phyloP scores from a whole-genome alignment of 805 yeast species.

The Cyberlindnera veronae region DNA sequence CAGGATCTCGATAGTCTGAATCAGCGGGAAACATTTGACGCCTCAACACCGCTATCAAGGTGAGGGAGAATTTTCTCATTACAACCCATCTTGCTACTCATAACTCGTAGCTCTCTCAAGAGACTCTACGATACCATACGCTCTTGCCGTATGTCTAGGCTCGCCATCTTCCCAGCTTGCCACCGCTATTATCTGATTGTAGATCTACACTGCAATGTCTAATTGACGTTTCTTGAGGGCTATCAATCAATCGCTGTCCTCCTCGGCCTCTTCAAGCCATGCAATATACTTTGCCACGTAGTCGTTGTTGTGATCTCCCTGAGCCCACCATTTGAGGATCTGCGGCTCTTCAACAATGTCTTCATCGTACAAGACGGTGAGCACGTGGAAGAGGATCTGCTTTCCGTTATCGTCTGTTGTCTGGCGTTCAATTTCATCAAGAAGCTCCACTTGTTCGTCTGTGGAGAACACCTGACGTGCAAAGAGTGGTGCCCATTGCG shows the following conservation, averaged over 20 bases:
- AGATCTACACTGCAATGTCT: too few relatives aligned
- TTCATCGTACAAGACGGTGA: constrained; percentile 67
- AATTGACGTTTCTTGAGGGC: too few relatives aligned
- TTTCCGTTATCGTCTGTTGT: constrained; percentile 38
- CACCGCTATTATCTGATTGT: too few relatives aligned
- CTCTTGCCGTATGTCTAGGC: too few relatives aligned
- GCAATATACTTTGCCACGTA: constrained; percentile 73
- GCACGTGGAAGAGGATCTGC: constrained; percentile 44
- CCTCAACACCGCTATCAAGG: too few relatives aligned
- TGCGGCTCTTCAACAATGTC: constrained; percentile 83
- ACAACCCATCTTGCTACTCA: too few relatives aligned
- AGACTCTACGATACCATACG: too few relatives aligned
- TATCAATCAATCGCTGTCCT: constrained; percentile 38
- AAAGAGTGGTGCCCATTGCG: constrained; percentile 79
- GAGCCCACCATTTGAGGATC: constrained; percentile 80
- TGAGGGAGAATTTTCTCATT: too few relatives aligned
- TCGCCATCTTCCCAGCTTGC: too few relatives aligned
- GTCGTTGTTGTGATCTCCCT: constrained; percentile 34
- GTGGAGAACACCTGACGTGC: constrained; percentile 80
- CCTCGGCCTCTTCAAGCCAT: constrained; percentile 83
- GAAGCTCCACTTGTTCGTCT: constrained; percentile 74
- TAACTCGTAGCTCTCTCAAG: too few relatives aligned
- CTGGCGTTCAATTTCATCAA: constrained; percentile 43
- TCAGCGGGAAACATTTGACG: too few relatives aligned
- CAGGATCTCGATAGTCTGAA: too few relatives aligned